Percentiles rank a stretch among this genome's conserved stretches.
Evolutionary conservation across 2,329 filamentous ascomycete species (phyloP).

Genomic region (Mollisia scopiformis): DNA sequence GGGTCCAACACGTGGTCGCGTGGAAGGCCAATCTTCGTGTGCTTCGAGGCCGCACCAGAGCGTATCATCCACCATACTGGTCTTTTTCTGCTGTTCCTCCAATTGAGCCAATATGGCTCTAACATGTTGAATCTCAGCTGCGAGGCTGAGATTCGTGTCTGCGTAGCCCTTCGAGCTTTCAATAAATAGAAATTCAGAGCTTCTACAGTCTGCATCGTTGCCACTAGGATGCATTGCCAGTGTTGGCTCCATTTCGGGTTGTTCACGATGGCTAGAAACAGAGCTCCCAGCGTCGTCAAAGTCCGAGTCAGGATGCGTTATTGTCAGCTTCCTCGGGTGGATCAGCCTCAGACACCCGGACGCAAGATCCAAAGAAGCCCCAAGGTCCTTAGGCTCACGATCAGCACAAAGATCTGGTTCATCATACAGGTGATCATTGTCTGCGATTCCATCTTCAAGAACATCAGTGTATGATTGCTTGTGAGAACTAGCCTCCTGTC

Average conservation of each 20-base stretch:
- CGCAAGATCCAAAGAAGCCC: background rate
- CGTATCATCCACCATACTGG: background rate
- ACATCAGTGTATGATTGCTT: background rate
- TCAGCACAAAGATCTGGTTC: background rate
- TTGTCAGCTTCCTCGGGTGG: no score
- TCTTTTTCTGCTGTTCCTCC: background rate
- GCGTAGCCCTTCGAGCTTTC: background rate
- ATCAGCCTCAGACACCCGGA: no score
- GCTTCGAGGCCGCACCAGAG: background rate
- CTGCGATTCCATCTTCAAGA: background rate
- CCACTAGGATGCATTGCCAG: no score
- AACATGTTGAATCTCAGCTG: background rate
- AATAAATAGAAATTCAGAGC: no score
- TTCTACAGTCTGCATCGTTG: no score
- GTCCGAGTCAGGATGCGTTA: no score
- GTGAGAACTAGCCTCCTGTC: background rate
- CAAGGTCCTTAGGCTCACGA: background rate
- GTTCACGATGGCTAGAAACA: no score
- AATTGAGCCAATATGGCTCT: background rate
- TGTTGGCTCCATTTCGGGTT: no score
- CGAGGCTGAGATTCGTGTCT: background rate
- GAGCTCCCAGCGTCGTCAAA: no score
- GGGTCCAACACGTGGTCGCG: background rate
- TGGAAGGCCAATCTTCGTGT: background rate
- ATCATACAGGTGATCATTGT: background rate